Conservation (phyloP, 2,329 filamentous ascomycete genomes). For the Aspergillus tamarii region DNA sequence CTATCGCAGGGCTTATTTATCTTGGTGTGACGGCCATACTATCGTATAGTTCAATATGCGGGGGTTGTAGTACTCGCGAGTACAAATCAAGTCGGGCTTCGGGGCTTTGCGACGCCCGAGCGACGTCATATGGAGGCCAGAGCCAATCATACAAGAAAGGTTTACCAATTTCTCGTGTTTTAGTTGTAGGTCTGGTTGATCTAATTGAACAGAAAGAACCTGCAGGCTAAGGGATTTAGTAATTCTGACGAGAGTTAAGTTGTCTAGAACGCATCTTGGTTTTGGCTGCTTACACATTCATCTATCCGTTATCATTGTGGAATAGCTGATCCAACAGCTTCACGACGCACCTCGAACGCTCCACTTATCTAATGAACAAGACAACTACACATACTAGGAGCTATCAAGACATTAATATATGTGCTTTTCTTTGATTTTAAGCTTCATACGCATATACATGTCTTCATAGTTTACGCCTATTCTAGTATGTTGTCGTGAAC, state of each 20-base stretch:
- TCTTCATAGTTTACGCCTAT: no score
- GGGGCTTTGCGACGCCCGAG: neutral
- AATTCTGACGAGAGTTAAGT: no score
- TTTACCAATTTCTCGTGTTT: neutral
- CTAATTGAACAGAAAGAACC: neutral
- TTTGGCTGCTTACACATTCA: neutral
- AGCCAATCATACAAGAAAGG: neutral
- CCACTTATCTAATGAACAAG: no score
- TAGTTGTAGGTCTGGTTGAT: neutral
- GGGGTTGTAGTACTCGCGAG: neutral
- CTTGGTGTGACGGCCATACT: neutral
- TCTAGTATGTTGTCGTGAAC: no score
- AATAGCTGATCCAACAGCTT: no score
- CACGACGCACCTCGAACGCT: no score
- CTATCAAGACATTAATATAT: no score
- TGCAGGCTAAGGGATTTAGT: neutral
- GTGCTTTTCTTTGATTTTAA: no score
- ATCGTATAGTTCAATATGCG: neutral
- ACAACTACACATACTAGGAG: no score
- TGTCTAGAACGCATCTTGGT: neutral
- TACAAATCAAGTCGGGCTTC: constrained; percentile 1
- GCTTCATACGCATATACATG: no score
- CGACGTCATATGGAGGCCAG: neutral
- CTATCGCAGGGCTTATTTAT: neutral
- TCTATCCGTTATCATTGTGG: no score